Evolutionary conservation across 2,329 filamentous ascomycete species (phyloP), one percentile per base, ranked within the genome.

Genomic region (Aspergillus alliaceus): DNA sequence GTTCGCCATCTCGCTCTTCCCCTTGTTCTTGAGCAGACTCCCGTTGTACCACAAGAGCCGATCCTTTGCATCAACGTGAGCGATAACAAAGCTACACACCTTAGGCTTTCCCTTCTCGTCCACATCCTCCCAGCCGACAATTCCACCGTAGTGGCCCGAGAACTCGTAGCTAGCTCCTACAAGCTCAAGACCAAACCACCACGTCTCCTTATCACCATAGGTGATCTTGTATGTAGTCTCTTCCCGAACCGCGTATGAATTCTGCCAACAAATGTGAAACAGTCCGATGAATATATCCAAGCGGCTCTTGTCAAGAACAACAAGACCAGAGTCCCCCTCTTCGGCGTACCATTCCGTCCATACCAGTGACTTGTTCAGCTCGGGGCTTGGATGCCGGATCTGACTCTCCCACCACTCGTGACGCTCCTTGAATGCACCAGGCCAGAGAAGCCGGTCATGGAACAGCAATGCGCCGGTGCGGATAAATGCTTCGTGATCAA

Each of bases 51-150:
- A 59, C 37, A 59, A 8, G 6, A 59, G 14, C 7, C 46, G 54
- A 39, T 51, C 32, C 25, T 47, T 40, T 3, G 53, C 44, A 47
- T 59, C 53, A 4, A 57, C 57, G 51, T 59, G 57, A 0, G 53
- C 57, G 7, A 59, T 57, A 2, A 57, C 57, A 35, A 57, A 59
- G 6, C 57, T 57, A 20, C 57, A 59, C 3, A 59, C 57, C 9
- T 8, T 54, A 3, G 18, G 20, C 29, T 24, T 27, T 7, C 37
- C 44, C 9, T 27, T 47, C 25, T 47, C 49, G 34, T 51, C 54
- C n/a, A 48, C 34, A 3, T 47, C 14, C 12, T 24, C 24, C 57
- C 54, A 57, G 5, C 57, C 57, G 7, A 59, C 50, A n/a, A 59
- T 51, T 0, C 57, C 54, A 1, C 57, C 57, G 4, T 59, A 59